Conservation (phyloP, 2,329 filamentous ascomycete species). For the Hortaea sp. region DNA sequence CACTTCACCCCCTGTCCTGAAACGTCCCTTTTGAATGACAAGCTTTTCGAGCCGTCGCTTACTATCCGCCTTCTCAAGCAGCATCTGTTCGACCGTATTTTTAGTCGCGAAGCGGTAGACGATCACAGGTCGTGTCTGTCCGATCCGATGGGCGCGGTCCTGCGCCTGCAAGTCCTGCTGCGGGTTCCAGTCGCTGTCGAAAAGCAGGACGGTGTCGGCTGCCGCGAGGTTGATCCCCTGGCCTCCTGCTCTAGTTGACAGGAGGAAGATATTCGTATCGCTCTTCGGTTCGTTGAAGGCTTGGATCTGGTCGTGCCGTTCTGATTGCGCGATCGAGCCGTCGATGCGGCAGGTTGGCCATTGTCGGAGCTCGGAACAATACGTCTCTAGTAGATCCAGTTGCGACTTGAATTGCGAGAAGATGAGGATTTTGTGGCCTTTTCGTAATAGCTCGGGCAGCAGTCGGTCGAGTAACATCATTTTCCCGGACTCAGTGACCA, state of each 20-base stretch:
- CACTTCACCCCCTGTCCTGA: constrained; percentile 49
- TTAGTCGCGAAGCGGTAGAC: constrained; percentile 91
- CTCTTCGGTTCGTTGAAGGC: constrained; percentile 36
- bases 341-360: constrained; percentile 89
- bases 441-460: constrained; percentile 61
- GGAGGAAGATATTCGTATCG: constrained; percentile 60
- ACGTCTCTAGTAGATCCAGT: constrained; percentile 81
- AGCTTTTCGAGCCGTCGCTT: constrained; percentile 89
- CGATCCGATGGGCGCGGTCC: constrained; percentile 89
- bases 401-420: constrained; percentile 97
- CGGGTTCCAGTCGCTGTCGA: constrained; percentile 88
- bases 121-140: constrained; percentile 82
- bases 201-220: constrained; percentile 86
- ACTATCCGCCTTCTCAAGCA: constrained; percentile 78
- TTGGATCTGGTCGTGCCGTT: constrained; percentile 40
- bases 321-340: constrained; percentile 65
- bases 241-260: constrained; percentile 84
- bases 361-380: constrained; percentile 63
- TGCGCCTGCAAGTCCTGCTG: constrained; percentile 96
- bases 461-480: constrained; percentile 89
- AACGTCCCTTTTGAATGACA: constrained; percentile 88
- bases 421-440: constrained; percentile 78
- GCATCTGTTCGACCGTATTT: constrained; percentile 79
- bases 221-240: constrained; percentile 90
- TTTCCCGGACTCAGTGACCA: constrained; percentile 84